Base-by-base conservation (phyloP, 2,329 filamentous ascomycete genomes). In the Alternaria longipes region DNA sequence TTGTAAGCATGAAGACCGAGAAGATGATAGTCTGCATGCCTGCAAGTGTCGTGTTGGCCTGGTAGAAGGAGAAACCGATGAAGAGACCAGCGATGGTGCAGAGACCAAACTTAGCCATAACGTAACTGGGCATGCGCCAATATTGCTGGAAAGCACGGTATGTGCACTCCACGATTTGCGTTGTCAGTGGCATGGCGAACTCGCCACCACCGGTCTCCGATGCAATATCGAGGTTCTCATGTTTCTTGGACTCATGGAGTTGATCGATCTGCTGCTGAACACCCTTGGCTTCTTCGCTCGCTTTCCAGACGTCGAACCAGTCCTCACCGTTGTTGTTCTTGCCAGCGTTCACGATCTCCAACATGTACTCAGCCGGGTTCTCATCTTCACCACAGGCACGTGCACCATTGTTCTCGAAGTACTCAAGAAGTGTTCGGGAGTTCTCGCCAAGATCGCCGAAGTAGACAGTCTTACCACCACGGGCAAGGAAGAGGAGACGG, bases 331-430 rank as follows among this genome's bases (percentile, higher is more conserved):
- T 55, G 16, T 71, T 56, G 44, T 74, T 73, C 38, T 74, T 73
- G 16, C 76, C 76, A 26, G 75, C 71, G 54, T 74, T 73, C 24
- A 79, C 78, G 47, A 82, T 75, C 59, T 83, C 81, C n/a, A 93
- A 83, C 87, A 93, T 92, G 80, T 87, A 93, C 77, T 93, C 91
- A 1, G 91, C 91, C 0, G 91, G 90, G 67, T 93, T 93, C 62
- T 90, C 89, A 1, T 87, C 83, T 2, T 83, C 76, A 8, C 81
- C 83, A 59, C 90, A 91, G 46, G 80, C 78, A 3, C 86, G 81
- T 1, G 86, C 89, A 5, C 90, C 90, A 56, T 90, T 86, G 11
- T 77, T 70, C 71, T 89, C 86, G 60, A 94, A 93, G 75, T 84
- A 83, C 42, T 80, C 67, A 3, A 82, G 68, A 0, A 84, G 73